Percentiles rank a stretch among this genome's conserved stretches.
phyloP scores from a whole-genome alignment of 352 stramenopile species.

The Blastocystis sp. region DNA sequence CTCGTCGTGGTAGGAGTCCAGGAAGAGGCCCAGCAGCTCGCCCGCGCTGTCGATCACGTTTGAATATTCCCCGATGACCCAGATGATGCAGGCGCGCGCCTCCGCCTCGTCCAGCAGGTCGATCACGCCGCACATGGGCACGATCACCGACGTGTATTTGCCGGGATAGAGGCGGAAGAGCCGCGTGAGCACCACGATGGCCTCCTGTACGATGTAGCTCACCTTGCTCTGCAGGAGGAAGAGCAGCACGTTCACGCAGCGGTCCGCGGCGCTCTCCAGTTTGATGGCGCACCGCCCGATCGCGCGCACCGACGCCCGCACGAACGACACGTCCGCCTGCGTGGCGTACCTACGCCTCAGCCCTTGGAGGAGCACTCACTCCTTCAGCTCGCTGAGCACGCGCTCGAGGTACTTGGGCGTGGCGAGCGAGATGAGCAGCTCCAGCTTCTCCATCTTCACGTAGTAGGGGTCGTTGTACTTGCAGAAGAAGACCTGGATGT shows the following conservation, averaged over 20 bases:
- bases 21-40: slow-evolving; percentile 95
- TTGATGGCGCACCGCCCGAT: slow-evolving; percentile 97
- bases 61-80: slow-evolving; percentile 96
- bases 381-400: slow-evolving; percentile 94
- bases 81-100: slow-evolving; percentile 97
- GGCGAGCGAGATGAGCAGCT: slow-evolving; percentile 97
- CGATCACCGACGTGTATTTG: slow-evolving; percentile 97
- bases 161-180: slow-evolving; percentile 99
- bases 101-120: slow-evolving; percentile 97
- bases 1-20: slow-evolving; percentile 97
- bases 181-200: slow-evolving; percentile 98
- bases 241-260: slow-evolving; percentile 96
- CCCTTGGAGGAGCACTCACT: slow-evolving; percentile 75
- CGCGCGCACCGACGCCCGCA: slow-evolving; percentile 91
- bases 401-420: slow-evolving; percentile 96
- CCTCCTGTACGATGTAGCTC: slow-evolving; percentile 98
- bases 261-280: slow-evolving; percentile 91
- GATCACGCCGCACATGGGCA: slow-evolving; percentile 97
- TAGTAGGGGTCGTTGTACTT: slow-evolving; percentile 99
- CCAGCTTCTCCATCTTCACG: slow-evolving; percentile 98
- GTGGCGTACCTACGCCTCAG: slow-evolving; percentile 79
- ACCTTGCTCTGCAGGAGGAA: slow-evolving; percentile 98
- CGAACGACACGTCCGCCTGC: slow-evolving; percentile 98
- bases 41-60: slow-evolving; percentile 98
- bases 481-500: slow-evolving; percentile 92